Base-by-base conservation (phyloP, 306 rosid species). In the Canavalia ensiformis region DNA sequence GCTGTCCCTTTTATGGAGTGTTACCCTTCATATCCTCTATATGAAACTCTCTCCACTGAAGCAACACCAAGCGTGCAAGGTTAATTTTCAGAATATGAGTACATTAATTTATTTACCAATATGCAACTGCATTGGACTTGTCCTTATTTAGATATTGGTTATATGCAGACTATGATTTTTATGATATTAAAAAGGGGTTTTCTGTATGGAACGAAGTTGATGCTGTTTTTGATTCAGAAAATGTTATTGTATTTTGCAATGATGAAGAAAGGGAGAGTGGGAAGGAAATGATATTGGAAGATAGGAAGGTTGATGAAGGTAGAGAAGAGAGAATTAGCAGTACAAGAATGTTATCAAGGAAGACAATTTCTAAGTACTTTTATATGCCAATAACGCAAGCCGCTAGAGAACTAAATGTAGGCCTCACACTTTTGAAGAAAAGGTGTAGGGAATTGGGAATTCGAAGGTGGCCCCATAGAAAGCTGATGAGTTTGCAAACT, bases 391-490 rank as follows among this genome's bases (percentile, higher is more conserved):
- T 95, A 7, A 88, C 88, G 31, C 90, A 89, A 62, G 99, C 98
- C 0, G 98, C 99, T 0, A 91, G 78, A 8, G 90, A 93, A 44
- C 93, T 95, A 3, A 90, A 93, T 10, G 89, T 95, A 0, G 99
- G 99, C 4, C 57, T 93, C 1, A 95, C 99, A 3, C 89, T 88
- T 2, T 34, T 95, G 83, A 95, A 95, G 81, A 95, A 93, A 69
- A 88, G 98, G 68, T 91, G 98, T 39, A 86, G 98, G 18, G 96
- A 93, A 50, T 77, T 95, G 80, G 99, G 99, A 1, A 90, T 95
- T 0, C 71, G 90, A 25, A 86, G 99, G 70, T 95, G 98, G 99
- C 99, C 99, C 0, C 99, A 95, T 9, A 82, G 99, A 33, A 95
- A 95, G 84, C 80, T 95, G 3, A 86, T 81, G 89, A 95, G 99